phyloP scores from a whole-genome alignment of 2,329 filamentous ascomycete genomes.

The Cladosporium oxysporum region DNA sequence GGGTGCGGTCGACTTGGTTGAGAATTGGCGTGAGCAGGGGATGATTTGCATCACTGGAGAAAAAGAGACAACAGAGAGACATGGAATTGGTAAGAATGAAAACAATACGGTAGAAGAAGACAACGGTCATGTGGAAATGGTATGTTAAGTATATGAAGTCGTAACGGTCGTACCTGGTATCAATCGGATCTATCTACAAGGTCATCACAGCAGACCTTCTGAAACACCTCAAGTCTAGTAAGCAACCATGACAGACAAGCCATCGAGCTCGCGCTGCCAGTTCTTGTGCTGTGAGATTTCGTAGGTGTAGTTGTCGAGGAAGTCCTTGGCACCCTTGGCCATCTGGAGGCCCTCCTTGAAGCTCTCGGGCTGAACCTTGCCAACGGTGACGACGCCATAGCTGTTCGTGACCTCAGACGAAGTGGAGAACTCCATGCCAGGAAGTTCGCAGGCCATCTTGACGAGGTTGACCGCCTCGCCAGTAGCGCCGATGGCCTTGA shows the following conservation, averaged over 20 bases:
- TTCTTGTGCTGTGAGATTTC: slow-evolving; percentile 72
- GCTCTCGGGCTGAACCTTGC: slow-evolving; percentile 54
- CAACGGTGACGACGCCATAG: slow-evolving; percentile 76
- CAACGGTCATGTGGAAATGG: background rate
- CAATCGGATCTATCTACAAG: slow-evolving; percentile 20
- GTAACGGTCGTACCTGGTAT: slow-evolving; percentile 19
- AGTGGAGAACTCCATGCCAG: slow-evolving; percentile 52
- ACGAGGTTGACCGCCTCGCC: slow-evolving; percentile 71
- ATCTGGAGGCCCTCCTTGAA: slow-evolving; percentile 65
- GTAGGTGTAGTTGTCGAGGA: slow-evolving; percentile 70
- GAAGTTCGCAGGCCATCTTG: slow-evolving; percentile 47
- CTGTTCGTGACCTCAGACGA: slow-evolving; percentile 61
- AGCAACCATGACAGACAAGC: slow-evolving; percentile 65
- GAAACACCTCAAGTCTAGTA: slow-evolving; percentile 52
- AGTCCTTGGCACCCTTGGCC: slow-evolving; percentile 66
- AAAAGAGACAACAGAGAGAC: background rate
- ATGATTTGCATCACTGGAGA: background rate
- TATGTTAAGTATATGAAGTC: background rate
- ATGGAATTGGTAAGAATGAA: background rate
- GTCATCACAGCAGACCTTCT: background rate
- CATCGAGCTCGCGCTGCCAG: slow-evolving; percentile 72
- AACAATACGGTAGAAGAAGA: background rate
- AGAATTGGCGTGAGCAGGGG: background rate
- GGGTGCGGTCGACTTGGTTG: background rate
- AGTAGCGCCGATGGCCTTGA: slow-evolving; percentile 76